A percentile compares a stretch with the other conserved stretches of the same genome.
phyloP scores from a whole-genome alignment of 176 grass and related monocot species.

The Stipa capillata region DNA sequence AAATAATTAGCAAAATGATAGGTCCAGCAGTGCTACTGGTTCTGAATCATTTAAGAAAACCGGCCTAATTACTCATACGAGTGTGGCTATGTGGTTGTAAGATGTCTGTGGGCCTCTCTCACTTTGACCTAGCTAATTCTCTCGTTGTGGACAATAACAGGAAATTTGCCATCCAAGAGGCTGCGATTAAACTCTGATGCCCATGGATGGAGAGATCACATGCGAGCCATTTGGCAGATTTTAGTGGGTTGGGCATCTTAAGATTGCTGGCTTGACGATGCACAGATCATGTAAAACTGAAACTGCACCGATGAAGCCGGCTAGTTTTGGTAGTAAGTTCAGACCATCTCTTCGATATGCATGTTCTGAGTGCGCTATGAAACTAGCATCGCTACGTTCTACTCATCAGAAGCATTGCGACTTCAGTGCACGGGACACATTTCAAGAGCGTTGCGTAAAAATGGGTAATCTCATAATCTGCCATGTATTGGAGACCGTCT shows the following conservation, averaged over 20 bases:
- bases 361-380: neutral
- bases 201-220: too few species aligned
- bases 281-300: neutral
- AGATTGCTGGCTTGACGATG: too few species aligned
- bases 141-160: neutral
- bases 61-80: slow-evolving; percentile 1
- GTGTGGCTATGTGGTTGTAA: neutral
- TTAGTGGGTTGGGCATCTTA: too few species aligned
- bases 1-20: neutral
- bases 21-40: neutral
- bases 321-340: neutral
- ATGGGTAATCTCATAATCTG: too few species aligned
- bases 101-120: neutral
- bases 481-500: neutral
- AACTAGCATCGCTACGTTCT: neutral
- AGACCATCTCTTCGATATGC: neutral
- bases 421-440: neutral
- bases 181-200: too few species aligned
- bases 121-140: neutral
- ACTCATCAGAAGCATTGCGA: too few species aligned
- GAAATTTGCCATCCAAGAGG: too few species aligned
- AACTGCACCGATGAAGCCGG: neutral
- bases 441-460: neutral
- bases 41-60: neutral
- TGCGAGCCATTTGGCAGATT: too few species aligned